Conservation (phyloP, 2,329 filamentous ascomycete species). For the Trichoderma gracile region DNA sequence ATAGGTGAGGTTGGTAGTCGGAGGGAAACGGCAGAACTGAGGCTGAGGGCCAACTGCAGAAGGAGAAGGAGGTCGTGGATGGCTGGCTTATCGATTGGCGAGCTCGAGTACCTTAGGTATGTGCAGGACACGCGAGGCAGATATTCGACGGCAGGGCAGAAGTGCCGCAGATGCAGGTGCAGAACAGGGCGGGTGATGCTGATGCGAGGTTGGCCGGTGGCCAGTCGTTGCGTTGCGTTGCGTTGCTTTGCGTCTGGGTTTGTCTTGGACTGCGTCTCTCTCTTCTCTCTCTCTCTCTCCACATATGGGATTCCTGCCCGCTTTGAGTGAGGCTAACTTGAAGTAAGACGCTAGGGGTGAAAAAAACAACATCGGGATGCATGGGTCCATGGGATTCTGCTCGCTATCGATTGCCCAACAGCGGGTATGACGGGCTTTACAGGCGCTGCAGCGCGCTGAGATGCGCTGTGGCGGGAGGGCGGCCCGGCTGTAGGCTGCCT, state of each 20-base stretch:
- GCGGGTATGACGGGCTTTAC: background rate
- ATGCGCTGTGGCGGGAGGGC: background rate
- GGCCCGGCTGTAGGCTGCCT: conserved; percentile 3
- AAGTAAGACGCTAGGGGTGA: too few species aligned
- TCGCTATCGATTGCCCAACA: background rate
- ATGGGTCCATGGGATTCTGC: background rate
- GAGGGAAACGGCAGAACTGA: background rate
- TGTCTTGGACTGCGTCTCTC: background rate
- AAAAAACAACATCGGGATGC: background rate
- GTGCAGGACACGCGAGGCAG: too few species aligned
- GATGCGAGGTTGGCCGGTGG: conserved; percentile 23
- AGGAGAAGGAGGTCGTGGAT: background rate
- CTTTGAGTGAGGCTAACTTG: too few species aligned
- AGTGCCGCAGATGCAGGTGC: conserved; percentile 6
- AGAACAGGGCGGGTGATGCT: background rate
- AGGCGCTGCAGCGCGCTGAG: background rate
- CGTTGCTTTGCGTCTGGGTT: background rate
- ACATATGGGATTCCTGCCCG: conserved; percentile 3
- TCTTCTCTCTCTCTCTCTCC: background rate
- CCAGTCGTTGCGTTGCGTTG: background rate
- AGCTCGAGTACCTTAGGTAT: background rate
- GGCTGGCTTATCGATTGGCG: conserved; percentile 11
- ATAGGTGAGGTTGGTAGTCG: too few species aligned
- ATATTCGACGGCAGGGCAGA: conserved; percentile 1
- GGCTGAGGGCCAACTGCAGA: background rate